Evolutionary conservation across 805 yeast genomes (phyloP).

Genomic region (Lipomyces chichibuensis): DNA sequence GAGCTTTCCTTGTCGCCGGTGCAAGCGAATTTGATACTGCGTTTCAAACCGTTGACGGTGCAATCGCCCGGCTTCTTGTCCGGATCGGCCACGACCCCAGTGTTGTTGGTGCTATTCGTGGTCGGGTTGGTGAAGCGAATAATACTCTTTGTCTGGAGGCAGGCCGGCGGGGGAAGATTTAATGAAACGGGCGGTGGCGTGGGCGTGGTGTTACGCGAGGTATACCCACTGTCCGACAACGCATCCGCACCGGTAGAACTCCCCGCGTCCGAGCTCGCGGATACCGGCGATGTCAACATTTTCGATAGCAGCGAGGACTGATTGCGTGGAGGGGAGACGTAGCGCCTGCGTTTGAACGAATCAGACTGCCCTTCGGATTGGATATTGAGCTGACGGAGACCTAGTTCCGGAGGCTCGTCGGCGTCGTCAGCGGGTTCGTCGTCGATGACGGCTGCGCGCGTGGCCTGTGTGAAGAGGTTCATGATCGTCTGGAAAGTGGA

Average conservation of each 20-base stretch:
- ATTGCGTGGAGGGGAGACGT: slow-evolving; percentile 19
- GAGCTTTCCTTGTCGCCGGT: slow-evolving; percentile 2
- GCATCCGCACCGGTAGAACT: slow-evolving; percentile 9
- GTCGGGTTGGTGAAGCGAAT: slow-evolving; percentile 1
- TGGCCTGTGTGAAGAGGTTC: slow-evolving; percentile 12
- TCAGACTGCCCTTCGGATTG: background rate
- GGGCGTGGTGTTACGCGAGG: slow-evolving; percentile 34
- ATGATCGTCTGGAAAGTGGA: slow-evolving; percentile 11
- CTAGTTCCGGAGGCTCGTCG: slow-evolving; percentile 29
- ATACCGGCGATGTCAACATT: slow-evolving; percentile 31
- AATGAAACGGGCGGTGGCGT: slow-evolving; percentile 26
- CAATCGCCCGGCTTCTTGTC: background rate
- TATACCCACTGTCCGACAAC: slow-evolving; percentile 23
- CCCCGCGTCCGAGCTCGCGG: slow-evolving; percentile 20
- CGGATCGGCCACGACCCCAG: background rate
- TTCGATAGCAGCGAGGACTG: slow-evolving; percentile 32
- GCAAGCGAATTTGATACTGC: slow-evolving; percentile 28
- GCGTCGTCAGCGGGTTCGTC: slow-evolving; percentile 21
- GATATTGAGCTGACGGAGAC: background rate
- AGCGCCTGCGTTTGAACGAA: slow-evolving; percentile 13
- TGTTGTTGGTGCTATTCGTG: background rate
- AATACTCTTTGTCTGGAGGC: slow-evolving; percentile 9
- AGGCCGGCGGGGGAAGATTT: background rate
- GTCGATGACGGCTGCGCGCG: slow-evolving; percentile 7
- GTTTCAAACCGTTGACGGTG: slow-evolving; percentile 12